Conservation (phyloP, 2,329 filamentous ascomycete genomes). For the Trichoderma asperellum region DNA sequence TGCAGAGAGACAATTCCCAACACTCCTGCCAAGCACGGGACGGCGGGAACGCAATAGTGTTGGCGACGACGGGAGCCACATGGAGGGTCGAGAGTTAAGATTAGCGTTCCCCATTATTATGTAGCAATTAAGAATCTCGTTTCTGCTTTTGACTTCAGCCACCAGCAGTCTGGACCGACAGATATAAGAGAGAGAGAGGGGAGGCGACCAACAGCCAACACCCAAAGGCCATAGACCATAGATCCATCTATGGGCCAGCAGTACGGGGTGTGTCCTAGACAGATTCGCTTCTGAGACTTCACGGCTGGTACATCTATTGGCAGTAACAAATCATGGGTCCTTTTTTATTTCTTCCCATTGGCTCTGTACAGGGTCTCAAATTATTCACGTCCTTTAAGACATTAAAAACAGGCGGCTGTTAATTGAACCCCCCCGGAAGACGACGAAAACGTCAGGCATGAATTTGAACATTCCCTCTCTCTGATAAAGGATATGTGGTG, state of each 20-base stretch:
- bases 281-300: neutral
- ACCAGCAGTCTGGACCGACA: neutral
- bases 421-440: neutral
- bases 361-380: conserved; percentile 8
- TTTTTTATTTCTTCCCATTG: neutral
- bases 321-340: neutral
- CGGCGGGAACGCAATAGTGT: neutral
- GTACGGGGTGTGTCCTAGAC: neutral
- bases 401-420: neutral
- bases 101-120: neutral
- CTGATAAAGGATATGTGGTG: conserved; percentile 8
- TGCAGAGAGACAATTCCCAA: neutral
- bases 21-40: neutral
- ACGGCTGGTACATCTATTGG: neutral
- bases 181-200: neutral
- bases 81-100: neutral
- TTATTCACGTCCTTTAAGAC: neutral
- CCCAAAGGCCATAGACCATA: neutral
- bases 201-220: neutral
- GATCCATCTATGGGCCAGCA: neutral
- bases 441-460: neutral
- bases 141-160: neutral
- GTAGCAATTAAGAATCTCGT: neutral
- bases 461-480: conserved; percentile 7
- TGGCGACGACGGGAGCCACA: neutral